Percentiles rank a stretch among this genome's conserved stretches.
These are phyloP conservation scores for Vanrija sp. DNA, from an alignment of 1,284 basidiomycete genomes.

Conservation along the genomic window DNA sequence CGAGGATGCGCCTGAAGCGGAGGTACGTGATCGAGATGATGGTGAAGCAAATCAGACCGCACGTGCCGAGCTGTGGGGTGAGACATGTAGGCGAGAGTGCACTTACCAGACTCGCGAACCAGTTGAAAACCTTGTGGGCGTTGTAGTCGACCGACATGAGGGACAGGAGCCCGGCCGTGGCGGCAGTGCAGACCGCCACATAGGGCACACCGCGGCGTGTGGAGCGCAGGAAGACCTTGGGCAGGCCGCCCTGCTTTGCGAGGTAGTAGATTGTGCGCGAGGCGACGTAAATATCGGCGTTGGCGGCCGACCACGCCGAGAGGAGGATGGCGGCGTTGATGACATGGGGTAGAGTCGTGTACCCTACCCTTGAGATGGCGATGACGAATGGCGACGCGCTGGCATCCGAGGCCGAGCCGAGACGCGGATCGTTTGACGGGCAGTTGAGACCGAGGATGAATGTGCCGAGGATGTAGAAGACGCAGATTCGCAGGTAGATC, in stretches of 20 bases:
- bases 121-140: conserved; percentile 63
- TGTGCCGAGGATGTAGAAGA: conserved; percentile 60
- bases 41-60: too few species aligned
- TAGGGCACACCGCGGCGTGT: conserved; percentile 70
- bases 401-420: conserved; percentile 57
- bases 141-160: conserved; percentile 62
- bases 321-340: conserved; percentile 61
- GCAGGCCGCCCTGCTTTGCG: conserved; percentile 50
- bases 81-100: too few species aligned
- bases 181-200: conserved; percentile 61
- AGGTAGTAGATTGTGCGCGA: conserved; percentile 56
- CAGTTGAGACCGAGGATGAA: conserved; percentile 71
- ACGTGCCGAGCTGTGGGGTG: too few species aligned
- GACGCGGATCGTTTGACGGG: conserved; percentile 60
- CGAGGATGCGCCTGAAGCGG: conserved; percentile 27
- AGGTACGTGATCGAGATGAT: conserved; percentile 24
- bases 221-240: conserved; percentile 58
- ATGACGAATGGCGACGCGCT: conserved; percentile 80
- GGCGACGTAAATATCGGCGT: conserved; percentile 56
- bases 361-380: conserved; percentile 61
- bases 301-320: conserved; percentile 55
- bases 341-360: conserved; percentile 64
- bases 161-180: conserved; percentile 63
- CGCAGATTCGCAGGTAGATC: conserved; percentile 67
- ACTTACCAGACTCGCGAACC: conserved; percentile 52